Percentiles rank a stretch among this genome's conserved stretches.
phyloP scores from a whole-genome alignment of 176 grass and related monocot species.

The Areca catechu region DNA sequence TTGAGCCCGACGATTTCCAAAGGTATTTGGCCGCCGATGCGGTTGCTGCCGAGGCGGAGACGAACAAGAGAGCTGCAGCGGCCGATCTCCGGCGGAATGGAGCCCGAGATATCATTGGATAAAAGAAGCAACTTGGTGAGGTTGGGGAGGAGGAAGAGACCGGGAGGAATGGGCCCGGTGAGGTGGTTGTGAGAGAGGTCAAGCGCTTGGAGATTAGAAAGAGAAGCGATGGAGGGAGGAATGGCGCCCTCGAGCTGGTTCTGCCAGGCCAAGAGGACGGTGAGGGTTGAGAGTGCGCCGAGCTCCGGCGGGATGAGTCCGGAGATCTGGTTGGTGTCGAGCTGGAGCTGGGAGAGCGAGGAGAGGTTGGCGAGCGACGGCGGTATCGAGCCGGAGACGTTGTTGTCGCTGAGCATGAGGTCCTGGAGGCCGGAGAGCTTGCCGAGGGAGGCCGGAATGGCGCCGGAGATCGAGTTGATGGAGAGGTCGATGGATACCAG shows the following conservation, averaged over 20 bases:
- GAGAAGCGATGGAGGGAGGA: slow-evolving; percentile 34
- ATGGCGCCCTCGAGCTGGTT: slow-evolving; percentile 80
- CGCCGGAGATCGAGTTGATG: slow-evolving; percentile 1
- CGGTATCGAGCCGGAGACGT: slow-evolving; percentile 1
- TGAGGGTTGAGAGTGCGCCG: slow-evolving; percentile 35
- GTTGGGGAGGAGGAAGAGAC: slow-evolving; percentile 68
- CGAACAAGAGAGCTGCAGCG: slow-evolving; percentile 46
- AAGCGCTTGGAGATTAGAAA: slow-evolving; percentile 56
- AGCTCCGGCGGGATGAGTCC: slow-evolving; percentile 67
- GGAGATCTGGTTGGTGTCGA: slow-evolving; percentile 92
- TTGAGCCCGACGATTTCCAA: slow-evolving; percentile 44
- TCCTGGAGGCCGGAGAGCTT: not conserved
- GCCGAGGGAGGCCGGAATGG: not conserved
- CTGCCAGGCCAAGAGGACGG: slow-evolving; percentile 85
- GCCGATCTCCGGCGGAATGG: slow-evolving; percentile 57
- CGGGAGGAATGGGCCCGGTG: slow-evolving; percentile 56
- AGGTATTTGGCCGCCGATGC: slow-evolving; percentile 46
- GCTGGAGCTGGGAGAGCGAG: slow-evolving; percentile 63
- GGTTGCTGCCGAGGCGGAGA: slow-evolving; percentile 61
- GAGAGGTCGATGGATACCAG: slow-evolving; percentile 71
- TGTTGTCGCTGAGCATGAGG: slow-evolving; percentile 6
- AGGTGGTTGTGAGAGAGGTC: slow-evolving; percentile 91
- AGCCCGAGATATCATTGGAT: slow-evolving; percentile 81
- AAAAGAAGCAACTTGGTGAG: slow-evolving; percentile 85
- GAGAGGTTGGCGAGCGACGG: slow-evolving; percentile 29